Conservation (phyloP, 2,329 filamentous ascomycete species). For the Fonsecaea pugnacius region DNA sequence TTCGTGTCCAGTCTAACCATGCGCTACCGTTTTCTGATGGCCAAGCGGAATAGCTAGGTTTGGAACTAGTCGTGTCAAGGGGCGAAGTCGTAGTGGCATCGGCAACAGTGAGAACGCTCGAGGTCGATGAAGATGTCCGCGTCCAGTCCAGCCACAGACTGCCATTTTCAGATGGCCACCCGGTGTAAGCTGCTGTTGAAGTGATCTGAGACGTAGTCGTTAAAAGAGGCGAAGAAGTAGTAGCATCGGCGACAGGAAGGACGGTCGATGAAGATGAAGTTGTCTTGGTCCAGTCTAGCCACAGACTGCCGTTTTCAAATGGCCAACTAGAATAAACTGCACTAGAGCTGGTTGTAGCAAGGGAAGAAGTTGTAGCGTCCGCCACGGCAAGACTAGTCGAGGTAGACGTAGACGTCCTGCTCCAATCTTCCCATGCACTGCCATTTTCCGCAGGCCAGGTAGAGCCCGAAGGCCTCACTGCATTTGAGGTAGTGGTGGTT, state of each 20-base stretch:
- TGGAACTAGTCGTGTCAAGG: neutral
- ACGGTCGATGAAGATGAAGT: neutral
- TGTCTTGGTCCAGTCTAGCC: neutral
- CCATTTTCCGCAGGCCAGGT: neutral
- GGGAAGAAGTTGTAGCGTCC: neutral
- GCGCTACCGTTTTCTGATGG: slow-evolving; percentile 1
- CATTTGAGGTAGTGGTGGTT: neutral
- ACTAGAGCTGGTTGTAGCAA: slow-evolving; percentile 1
- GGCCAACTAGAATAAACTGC: slow-evolving; percentile 1
- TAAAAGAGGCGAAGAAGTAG: neutral
- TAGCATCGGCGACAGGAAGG: neutral
- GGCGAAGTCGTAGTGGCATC: neutral
- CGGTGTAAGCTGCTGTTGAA: neutral
- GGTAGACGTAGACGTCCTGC: neutral
- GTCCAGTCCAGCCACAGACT: neutral
- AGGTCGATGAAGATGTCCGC: neutral
- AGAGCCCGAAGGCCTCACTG: neutral
- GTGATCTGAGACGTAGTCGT: neutral
- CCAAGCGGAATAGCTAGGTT: neutral
- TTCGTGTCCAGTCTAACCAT: slow-evolving; percentile 11
- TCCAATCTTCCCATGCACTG: neutral
- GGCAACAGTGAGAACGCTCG: neutral
- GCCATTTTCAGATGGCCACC: neutral
- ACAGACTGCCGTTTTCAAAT: neutral
- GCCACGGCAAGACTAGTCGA: neutral